Evolutionary conservation across 2,329 filamentous ascomycete genomes (phyloP), one percentile per base, ranked within the genome.

Genomic region (Pezicula rhizophila): DNA sequence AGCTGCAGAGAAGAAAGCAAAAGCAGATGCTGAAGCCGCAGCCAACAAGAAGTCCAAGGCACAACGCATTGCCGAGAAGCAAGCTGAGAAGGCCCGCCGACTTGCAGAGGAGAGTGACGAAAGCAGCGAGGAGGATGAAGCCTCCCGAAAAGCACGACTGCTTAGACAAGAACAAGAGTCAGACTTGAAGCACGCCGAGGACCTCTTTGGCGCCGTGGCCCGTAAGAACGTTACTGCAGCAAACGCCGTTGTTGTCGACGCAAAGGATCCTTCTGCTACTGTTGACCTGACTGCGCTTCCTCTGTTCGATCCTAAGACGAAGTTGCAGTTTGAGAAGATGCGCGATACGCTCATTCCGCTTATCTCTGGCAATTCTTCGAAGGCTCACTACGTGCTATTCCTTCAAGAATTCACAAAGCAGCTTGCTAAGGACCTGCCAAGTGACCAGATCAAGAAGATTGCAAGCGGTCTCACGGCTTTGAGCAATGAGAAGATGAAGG

Each of bases 401-500:
- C 76, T 95, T 49, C 87, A 92, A 68, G 93, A 97, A 63, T 93
- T 99, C 64, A 71, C 80, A 56, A 96, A 95, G 76, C 83, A 89
- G 64, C 79, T 97, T 40, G 81, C 84, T 60, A 91, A 90, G 71
- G 91, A 96, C 25, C 71, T 99, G 57, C 84, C 87, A 12, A 95
- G 89, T 66, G 85, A 93, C 49, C 90, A 97, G 73, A 91, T 97
- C 71, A 96, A 97, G 80, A 97, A 97, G 78, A 81, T 96, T 57
- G 82, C 89, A 11, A 95, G 87, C 68, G 79, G 80, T 5, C 71
- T 99, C 63, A 96, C 91, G n/a, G 85, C 90, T 5, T 78, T 96
- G 49, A 80, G 89, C 66, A 99, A 99, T 67, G 93, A 97, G 80
- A 96, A 95, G 79, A 85, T 97, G 85, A 95, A 90, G 76, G 91